Evolutionary conservation across 2,329 filamentous ascomycete species (phyloP).

Genomic region (Colletotrichum somersetense): DNA sequence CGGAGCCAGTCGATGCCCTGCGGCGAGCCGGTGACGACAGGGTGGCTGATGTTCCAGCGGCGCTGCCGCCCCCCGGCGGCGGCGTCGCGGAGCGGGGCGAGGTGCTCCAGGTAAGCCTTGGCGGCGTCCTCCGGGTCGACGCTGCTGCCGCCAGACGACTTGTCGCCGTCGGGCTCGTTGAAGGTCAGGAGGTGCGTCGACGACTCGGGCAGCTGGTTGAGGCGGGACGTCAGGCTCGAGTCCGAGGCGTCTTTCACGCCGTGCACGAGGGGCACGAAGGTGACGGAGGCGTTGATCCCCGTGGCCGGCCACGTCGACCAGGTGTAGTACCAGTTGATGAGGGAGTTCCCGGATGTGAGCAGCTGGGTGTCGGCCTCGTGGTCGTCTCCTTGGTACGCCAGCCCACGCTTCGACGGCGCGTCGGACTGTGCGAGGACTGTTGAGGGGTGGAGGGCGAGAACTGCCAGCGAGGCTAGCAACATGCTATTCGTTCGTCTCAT

Average conservation of each 20-base stretch:
- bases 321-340: slow-evolving; percentile 58
- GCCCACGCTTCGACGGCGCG: slow-evolving; percentile 32
- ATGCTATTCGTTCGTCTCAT: slow-evolving; percentile 29
- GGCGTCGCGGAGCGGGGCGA: slow-evolving; percentile 49
- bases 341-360: slow-evolving; percentile 52
- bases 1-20: slow-evolving; percentile 55
- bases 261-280: slow-evolving; percentile 56
- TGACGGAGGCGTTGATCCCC: slow-evolving; percentile 45
- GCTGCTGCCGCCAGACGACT: slow-evolving; percentile 54
- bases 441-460: background rate
- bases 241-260: slow-evolving; percentile 51
- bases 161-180: slow-evolving; percentile 58
- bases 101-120: slow-evolving; percentile 52
- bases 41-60: slow-evolving; percentile 56
- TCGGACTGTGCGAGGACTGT: slow-evolving; percentile 24
- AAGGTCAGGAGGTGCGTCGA: slow-evolving; percentile 57
- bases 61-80: slow-evolving; percentile 44
- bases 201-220: slow-evolving; percentile 48
- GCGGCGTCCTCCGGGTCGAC: slow-evolving; percentile 56
- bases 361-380: slow-evolving; percentile 50
- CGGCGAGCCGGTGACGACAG: slow-evolving; percentile 55
- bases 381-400: slow-evolving; percentile 38
- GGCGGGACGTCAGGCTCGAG: slow-evolving; percentile 44
- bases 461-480: slow-evolving; percentile 20
- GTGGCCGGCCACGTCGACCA: slow-evolving; percentile 53